Percentiles rank a stretch among this genome's conserved stretches.
Evolutionary conservation across 176 grass and related monocot genomes (phyloP).

Genomic region (Carex cristatella): DNA sequence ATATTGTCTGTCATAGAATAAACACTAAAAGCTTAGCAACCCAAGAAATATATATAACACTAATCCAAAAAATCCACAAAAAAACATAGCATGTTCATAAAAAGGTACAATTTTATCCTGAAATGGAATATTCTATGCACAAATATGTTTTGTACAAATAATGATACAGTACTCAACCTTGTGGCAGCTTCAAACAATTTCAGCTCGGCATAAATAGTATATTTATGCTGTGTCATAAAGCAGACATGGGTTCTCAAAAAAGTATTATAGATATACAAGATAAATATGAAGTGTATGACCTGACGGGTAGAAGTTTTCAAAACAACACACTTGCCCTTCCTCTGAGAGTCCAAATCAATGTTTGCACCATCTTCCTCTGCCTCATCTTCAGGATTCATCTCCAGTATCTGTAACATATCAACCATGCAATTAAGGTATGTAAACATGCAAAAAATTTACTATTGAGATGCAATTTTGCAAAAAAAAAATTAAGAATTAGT

Average conservation of each 20-base stretch:
- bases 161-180: background rate
- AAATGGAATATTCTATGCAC: background rate
- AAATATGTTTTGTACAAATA: background rate
- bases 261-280: background rate
- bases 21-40: background rate
- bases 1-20: slow-evolving; percentile 57
- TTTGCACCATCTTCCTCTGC: slow-evolving; percentile 88
- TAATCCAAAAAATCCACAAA: no score
- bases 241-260: background rate
- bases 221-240: background rate
- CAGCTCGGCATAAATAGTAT: background rate
- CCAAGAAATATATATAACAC: background rate
- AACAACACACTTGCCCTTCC: slow-evolving; percentile 93
- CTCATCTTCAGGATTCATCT: slow-evolving; percentile 94
- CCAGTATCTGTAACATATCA: slow-evolving; percentile 51
- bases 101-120: background rate
- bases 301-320: slow-evolving; percentile 77
- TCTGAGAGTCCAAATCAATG: slow-evolving; percentile 80
- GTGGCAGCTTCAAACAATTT: background rate
- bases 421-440: background rate
- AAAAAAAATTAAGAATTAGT: background rate
- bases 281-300: slow-evolving; percentile 24
- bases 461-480: background rate
- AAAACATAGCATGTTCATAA: background rate
- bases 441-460: background rate